Evolutionary conservation across 1,284 basidiomycete species (phyloP).

Genomic region (Microbotryum intermedium): DNA sequence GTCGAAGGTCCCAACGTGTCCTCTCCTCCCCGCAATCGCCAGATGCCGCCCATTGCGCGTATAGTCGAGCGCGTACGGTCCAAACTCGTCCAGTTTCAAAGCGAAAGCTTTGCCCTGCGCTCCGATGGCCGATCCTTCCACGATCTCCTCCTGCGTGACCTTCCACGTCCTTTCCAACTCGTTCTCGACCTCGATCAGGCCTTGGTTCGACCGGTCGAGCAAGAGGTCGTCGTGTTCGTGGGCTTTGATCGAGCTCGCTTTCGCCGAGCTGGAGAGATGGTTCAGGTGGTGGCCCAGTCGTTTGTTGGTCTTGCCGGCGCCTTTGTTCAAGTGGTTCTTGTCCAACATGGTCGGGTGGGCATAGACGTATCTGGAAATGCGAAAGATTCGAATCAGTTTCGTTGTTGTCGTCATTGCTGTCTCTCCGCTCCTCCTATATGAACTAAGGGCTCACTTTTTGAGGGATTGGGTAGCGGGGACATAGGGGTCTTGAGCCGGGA

Average conservation of each 20-base stretch:
- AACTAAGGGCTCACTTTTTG: conserved; percentile 21
- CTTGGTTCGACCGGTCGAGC: conserved; percentile 48
- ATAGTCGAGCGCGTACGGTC: conserved; percentile 72
- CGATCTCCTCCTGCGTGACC: conserved; percentile 70
- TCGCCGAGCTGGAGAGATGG: conserved; percentile 17
- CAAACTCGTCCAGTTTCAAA: conserved; percentile 70
- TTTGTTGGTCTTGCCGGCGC: conserved; percentile 46
- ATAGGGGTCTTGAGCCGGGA: conserved; percentile 13
- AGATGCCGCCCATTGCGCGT: conserved; percentile 86
- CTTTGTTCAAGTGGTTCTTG: conserved; percentile 48
- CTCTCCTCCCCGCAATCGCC: conserved; percentile 69
- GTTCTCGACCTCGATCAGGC: conserved; percentile 61
- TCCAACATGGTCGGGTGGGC: background rate
- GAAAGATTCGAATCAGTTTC: background rate
- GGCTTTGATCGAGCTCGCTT: conserved; percentile 6
- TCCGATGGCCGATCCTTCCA: conserved; percentile 40
- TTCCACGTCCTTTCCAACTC: conserved; percentile 85
- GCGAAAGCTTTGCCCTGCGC: conserved; percentile 67
- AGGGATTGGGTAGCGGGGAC: conserved; percentile 21
- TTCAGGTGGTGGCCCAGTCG: conserved; percentile 24
- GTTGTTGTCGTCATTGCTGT: too few species aligned
- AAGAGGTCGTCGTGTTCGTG: conserved; percentile 35
- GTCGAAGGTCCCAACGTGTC: conserved; percentile 91
- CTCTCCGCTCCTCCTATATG: too few species aligned
- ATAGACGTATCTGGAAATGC: conserved; percentile 47